Base-by-base conservation (phyloP, 2,329 filamentous ascomycete species). In the Claviceps digitariae region DNA sequence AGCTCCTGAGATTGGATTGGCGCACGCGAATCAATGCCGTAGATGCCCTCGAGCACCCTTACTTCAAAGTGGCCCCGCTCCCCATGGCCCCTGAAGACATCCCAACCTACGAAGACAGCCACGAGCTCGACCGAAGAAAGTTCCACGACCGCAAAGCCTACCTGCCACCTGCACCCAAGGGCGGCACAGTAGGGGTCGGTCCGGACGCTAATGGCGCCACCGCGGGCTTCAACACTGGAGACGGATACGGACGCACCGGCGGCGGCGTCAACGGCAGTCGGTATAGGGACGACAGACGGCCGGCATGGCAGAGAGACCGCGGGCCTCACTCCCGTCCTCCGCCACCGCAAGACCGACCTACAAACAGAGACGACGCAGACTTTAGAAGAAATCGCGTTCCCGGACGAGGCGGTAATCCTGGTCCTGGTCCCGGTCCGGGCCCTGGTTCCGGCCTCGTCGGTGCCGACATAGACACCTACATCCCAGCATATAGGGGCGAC, bases 91-190 rank as follows among this genome's bases (percentile, higher is more conserved):
- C 93, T 1, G 84, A 86, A 58, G 90, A 97, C 50, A 78, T 98
- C n/a, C 93, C 93, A 2, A 79, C 74, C 17, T 97, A 95, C 63
- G 88, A 95, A 64, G 91, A 96, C 62, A 95, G 90, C 46, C 93
- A 98, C 68, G 93, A 98, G 68, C 75, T 97, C n/a, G 93, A 98
- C 66, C 81, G 91, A 50, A 82, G 90, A 66, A 94, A 91, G 69
- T 91, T 90, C 61, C 85, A 94, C 59, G 86, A 90, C 55, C 85
- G 93, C 62, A 88, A 88, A 63, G 86, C 86, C 23, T 86, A 84
- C 23, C 77, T 91, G 12, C 91, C 91, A 4, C 91, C 93, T 13
- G 93, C 91, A 0, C 93, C 93, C 0, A 90, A 91, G 60, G 91
- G 90, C 13, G 91, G 89, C 4, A 90, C 88, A 1, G 90, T 95